Percentiles rank a stretch among this genome's conserved stretches.
Conservation (phyloP, 768 basidiomycete genomes). For the Leucogyrophana mollusca region DNA sequence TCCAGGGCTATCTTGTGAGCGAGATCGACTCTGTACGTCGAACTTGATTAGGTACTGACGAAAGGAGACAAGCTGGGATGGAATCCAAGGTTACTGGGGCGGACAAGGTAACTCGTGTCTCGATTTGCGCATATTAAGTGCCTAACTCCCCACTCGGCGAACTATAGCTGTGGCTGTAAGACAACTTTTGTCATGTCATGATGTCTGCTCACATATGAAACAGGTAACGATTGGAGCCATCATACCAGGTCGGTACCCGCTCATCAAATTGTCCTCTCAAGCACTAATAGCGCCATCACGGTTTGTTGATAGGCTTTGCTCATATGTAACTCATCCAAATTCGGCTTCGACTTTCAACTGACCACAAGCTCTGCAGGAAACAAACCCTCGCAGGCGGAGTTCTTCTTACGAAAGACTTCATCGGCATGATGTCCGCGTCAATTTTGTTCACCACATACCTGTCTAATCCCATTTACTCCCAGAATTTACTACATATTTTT, state of each 20-base stretch:
- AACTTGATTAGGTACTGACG: neutral
- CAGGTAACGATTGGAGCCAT: constrained; percentile 13
- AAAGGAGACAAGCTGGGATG: constrained; percentile 19
- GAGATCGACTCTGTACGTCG: too few species aligned
- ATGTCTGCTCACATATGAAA: constrained; percentile 1
- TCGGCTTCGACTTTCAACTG: constrained; percentile 1
- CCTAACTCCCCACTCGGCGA: too few species aligned
- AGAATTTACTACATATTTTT: constrained; percentile 15
- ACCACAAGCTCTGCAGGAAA: constrained; percentile 5
- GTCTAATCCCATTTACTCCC: neutral
- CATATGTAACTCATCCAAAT: constrained; percentile 10
- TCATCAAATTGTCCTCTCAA: neutral
- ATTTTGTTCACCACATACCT: too few species aligned
- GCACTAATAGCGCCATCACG: too few species aligned
- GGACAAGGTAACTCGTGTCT: constrained; percentile 13
- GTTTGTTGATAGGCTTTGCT: constrained; percentile 5
- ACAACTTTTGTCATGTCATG: constrained; percentile 2
- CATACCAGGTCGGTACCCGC: constrained; percentile 6
- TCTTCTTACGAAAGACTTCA: constrained; percentile 14
- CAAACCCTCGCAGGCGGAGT: constrained; percentile 13
- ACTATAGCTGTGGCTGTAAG: constrained; percentile 13
- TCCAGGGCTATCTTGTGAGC: too few species aligned
- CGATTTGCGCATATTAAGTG: too few species aligned
- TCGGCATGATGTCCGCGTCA: constrained; percentile 14
- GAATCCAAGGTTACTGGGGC: constrained; percentile 19